Evolutionary conservation across 441 rosid species (phyloP).

Genomic region (Gossypium gossypioides): DNA sequence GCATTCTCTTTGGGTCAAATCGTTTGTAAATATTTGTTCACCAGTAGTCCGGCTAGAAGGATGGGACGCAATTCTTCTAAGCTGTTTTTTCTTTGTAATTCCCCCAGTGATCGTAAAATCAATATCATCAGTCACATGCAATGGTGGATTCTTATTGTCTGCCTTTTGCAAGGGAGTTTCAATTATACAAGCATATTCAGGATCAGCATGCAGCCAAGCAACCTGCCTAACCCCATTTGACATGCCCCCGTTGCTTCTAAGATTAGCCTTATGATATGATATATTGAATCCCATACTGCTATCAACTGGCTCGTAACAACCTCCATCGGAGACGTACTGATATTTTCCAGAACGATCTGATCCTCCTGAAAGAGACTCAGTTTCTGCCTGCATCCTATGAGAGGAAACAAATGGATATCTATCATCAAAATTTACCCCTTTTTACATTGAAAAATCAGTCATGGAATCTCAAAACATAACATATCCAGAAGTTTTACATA

Average conservation of each 20-base stretch:
- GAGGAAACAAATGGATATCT: conserved; percentile 7
- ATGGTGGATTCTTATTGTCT: conserved; percentile 19
- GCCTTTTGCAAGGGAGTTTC: conserved; percentile 30
- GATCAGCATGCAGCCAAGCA: conserved; percentile 35
- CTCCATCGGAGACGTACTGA: conserved; percentile 45
- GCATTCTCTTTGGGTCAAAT: conserved; percentile 24
- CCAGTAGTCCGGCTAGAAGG: conserved; percentile 21
- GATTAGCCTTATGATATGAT: conserved; percentile 53
- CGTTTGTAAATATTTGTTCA: conserved; percentile 23
- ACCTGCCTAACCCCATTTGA: conserved; percentile 37
- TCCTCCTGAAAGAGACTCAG: conserved; percentile 49
- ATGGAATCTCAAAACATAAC: too few relatives aligned
- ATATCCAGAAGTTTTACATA: neutral
- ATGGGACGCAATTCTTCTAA: conserved; percentile 45
- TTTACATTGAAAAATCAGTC: neutral
- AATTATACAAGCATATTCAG: conserved; percentile 48
- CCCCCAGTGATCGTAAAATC: conserved; percentile 26
- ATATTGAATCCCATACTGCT: conserved; percentile 53
- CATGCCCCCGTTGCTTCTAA: conserved; percentile 24
- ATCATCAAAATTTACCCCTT: conserved; percentile 15
- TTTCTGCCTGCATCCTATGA: conserved; percentile 65
- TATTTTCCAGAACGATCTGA: conserved; percentile 48
- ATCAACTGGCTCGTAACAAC: conserved; percentile 45
- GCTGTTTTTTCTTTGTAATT: conserved; percentile 26
- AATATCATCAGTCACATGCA: conserved; percentile 25